Base-by-base conservation (phyloP, 371 early-diverging fungal species). In the Funneliformis caledonium region DNA sequence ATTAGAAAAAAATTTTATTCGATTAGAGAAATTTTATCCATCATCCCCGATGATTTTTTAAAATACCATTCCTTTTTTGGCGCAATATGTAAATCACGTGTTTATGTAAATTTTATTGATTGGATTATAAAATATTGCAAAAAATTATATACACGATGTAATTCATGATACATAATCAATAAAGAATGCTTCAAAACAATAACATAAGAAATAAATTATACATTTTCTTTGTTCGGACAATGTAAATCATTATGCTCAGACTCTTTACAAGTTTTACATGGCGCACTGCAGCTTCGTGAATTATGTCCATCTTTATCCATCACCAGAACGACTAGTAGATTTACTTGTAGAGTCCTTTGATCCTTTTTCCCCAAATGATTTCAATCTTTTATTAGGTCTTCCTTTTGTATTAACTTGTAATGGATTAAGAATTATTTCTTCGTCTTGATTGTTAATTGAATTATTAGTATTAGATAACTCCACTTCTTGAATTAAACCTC, bases 401-500 rank as follows among this genome's bases (percentile, higher is more conserved):
- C 33, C 31, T 31, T 64, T 22, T 64, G 33, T 19, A 64, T n/a
- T 31, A 64, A 14, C 64, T 64, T 64, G 19, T 9, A 64, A 64
- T 26, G 4, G 31, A 64, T 64, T 64, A 31, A 9, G 8, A 64
- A 64, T 31, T 11, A 64, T 31, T 33, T 64, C 31, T 31, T 1
- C 1, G 31, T 31, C 31, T 62, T n/a, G 8, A 31, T 14, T 64
- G 14, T 31, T 64, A 31, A 14, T 8, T 19, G 19, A 62, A 62
- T 11, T 22, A 64, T n/a, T n/a, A n/a, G 33, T 64, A 4, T 64
- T 64, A 9, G 14, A 64, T 64, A 31, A 12, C 10, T 64, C 33
- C 8, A 64, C 64, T 64, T 64, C 31, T 31, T 64, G 64, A 33
- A 64, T 64, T 64, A 64, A 64, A 64, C 10, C 64, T 31, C 14